Evolutionary conservation across 2,329 filamentous ascomycete genomes (phyloP), one percentile per base, ranked within the genome.

Genomic region (Ceratocystis albifundus): DNA sequence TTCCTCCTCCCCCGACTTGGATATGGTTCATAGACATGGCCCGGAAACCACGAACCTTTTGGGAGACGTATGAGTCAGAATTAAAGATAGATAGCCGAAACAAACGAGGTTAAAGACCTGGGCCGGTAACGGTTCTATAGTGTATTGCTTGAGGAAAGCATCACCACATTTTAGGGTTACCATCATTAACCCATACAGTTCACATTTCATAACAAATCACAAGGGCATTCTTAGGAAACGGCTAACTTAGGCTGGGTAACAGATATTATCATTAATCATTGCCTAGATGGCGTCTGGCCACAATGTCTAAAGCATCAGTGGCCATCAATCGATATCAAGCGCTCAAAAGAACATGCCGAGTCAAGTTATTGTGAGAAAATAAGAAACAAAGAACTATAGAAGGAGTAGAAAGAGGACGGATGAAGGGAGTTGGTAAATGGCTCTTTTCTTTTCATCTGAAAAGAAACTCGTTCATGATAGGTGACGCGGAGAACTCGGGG

Each of bases 401-500:
- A 59, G 55, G 17, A n/a, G 20, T 28, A 7, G 53, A 57, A 12
- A 6, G 28, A 25, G 12, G 10, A 41, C 12, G 36, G 36, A 2
- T 12, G 1, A 12, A 41, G 36, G 36, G 10, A 41, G 10, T 41
- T 41, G 36, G 12, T 41, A 41, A 12, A 28, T 32, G 55, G 32
- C 25, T 3, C 2, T 63, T 67, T 62, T 3, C 2, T 63, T 67
- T 62, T 80, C 71, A 84, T 64, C 79, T 80, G 74, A 96, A 94
- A 63, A 96, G 80, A 73, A 96, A 96, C 67, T 96, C 90, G 74
- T 94, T 96, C 55, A 96, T 80, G 1, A 96, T 85, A 0, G 91
- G 89, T n/a, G 90, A 94, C 10, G 89, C 88, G 44, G 91, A 89
- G 73, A 96, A 96, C 75, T 96, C 91, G 0, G 93, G 93, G 74